phyloP scores from a whole-genome alignment of 2,329 filamentous ascomycete species.

The Coniochaeta ligniaria region DNA sequence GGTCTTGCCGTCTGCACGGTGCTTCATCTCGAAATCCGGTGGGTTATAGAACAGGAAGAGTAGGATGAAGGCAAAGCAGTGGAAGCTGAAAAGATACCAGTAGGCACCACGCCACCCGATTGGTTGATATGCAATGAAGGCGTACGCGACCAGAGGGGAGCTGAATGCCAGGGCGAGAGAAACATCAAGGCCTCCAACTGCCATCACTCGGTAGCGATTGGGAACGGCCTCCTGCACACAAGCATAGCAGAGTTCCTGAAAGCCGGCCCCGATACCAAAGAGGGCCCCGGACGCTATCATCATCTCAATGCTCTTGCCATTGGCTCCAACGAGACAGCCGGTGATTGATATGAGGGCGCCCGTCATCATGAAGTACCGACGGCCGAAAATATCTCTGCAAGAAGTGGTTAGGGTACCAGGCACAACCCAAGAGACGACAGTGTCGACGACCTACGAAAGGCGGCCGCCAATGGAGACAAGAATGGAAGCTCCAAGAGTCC shows the following conservation, averaged over 20 bases:
- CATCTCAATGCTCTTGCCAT: conserved; percentile 26
- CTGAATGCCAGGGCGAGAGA: conserved; percentile 14
- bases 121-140: conserved; percentile 24
- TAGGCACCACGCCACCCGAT: conserved; percentile 12
- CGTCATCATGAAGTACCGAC: conserved; percentile 30
- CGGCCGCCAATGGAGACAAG: conserved; percentile 23
- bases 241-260: conserved; percentile 27
- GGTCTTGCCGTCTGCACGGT: conserved; percentile 15
- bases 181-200: conserved; percentile 26
- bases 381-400: conserved; percentile 37
- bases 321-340: conserved; percentile 35
- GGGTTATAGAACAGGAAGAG: conserved; percentile 24
- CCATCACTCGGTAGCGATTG: conserved; percentile 19
- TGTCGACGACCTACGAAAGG: conserved; percentile 12
- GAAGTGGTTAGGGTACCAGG: background rate
- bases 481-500: conserved; percentile 22
- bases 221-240: background rate
- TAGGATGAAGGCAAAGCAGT: conserved; percentile 13
- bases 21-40: conserved; percentile 26
- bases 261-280: conserved; percentile 30
- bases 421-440: background rate
- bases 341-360: conserved; percentile 38
- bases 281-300: conserved; percentile 32
- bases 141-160: conserved; percentile 22
- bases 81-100: conserved; percentile 13